Evolutionary conservation across 2,329 filamentous ascomycete genomes (phyloP).

Genomic region (Fusarium mundagurra): DNA sequence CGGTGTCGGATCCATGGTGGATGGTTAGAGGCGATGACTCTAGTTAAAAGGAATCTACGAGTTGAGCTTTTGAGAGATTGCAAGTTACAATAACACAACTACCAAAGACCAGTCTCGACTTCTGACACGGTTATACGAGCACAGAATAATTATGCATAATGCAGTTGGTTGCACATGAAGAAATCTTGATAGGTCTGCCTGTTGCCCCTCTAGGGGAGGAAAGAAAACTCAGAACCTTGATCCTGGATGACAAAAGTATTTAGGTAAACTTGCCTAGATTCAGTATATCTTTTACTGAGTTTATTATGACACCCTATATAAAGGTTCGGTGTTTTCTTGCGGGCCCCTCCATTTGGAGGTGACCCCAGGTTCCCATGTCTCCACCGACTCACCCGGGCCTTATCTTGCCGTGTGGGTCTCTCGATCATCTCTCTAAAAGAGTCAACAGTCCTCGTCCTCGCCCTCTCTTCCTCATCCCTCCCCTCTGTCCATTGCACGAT

Average conservation of each 20-base stretch:
- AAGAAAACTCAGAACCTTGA: too few species aligned
- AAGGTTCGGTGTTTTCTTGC: too few species aligned
- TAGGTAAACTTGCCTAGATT: too few species aligned
- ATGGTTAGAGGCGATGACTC: not conserved
- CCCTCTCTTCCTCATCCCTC: slow-evolving; percentile 6
- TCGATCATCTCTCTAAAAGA: slow-evolving; percentile 17
- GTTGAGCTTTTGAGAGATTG: not conserved
- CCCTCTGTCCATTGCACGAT: slow-evolving; percentile 12
- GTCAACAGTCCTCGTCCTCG: slow-evolving; percentile 9
- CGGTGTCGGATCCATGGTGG: not conserved
- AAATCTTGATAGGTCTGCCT: not conserved
- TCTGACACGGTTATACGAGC: not conserved
- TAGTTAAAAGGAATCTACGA: not conserved
- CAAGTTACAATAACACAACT: not conserved
- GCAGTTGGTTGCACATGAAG: not conserved
- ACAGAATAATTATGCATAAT: not conserved
- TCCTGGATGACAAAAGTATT: too few species aligned
- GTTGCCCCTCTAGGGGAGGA: slow-evolving; percentile 33
- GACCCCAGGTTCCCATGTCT: not conserved
- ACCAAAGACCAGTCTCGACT: not conserved
- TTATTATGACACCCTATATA: too few species aligned
- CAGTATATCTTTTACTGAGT: too few species aligned
- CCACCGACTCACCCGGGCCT: not conserved
- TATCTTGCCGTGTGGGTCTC: slow-evolving; percentile 1
- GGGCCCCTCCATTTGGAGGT: too few species aligned